phyloP scores from a whole-genome alignment of 2,329 filamentous ascomycete genomes.

The Ramularia endophylla region DNA sequence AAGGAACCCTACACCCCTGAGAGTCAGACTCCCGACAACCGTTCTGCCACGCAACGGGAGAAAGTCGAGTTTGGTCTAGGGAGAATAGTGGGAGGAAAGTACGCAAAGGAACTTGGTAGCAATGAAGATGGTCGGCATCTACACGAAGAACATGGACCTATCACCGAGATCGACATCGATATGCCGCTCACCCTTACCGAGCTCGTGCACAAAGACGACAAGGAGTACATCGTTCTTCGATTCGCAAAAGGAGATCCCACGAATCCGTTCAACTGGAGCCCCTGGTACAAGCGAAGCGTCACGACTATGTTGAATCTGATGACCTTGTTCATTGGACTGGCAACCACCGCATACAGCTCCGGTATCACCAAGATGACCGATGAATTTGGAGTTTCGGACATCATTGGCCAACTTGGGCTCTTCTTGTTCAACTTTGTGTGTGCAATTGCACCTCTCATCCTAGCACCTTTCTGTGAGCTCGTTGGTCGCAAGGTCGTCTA shows the following conservation, averaged over 20 bases:
- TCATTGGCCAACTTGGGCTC: constrained; percentile 45
- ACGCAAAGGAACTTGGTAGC: constrained; percentile 28
- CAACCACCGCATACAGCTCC: constrained; percentile 49
- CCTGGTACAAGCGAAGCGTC: constrained; percentile 41
- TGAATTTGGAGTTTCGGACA: constrained; percentile 39
- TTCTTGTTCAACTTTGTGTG: constrained; percentile 48
- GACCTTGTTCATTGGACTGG: constrained; percentile 50
- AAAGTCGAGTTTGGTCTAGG: constrained; percentile 22
- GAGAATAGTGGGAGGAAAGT: constrained; percentile 37
- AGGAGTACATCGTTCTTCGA: constrained; percentile 42
- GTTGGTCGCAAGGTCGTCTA: constrained; percentile 45
- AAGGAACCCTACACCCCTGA: constrained; percentile 17
- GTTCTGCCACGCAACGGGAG: constrained; percentile 19
- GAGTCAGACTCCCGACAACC: constrained; percentile 18
- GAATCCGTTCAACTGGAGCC: constrained; percentile 48
- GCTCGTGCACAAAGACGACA: constrained; percentile 37
- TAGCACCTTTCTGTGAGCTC: constrained; percentile 47
- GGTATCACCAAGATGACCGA: constrained; percentile 43
- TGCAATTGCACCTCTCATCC: constrained; percentile 43
- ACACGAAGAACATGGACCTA: constrained; percentile 31
- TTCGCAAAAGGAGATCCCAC: constrained; percentile 43
- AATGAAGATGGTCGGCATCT: constrained; percentile 26
- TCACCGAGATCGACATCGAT: constrained; percentile 43
- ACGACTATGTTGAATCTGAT: constrained; percentile 45
- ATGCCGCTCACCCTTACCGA: constrained; percentile 45